Base-by-base conservation (phyloP, 2,329 filamentous ascomycete species). In the Emergomyces orientalis region DNA sequence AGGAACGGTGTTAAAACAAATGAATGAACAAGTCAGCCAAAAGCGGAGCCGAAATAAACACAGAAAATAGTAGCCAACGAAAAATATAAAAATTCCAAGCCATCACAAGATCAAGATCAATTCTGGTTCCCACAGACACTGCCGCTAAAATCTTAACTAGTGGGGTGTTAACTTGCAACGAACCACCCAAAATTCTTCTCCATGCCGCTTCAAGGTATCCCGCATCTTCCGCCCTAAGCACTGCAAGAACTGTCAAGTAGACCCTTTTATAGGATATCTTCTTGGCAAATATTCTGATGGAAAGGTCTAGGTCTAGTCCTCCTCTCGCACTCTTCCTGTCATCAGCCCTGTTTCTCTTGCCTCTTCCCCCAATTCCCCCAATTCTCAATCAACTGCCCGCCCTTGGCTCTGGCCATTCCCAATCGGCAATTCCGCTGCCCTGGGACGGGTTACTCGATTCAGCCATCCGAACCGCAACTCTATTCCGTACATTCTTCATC, bases 351-450 rank as follows among this genome's bases (percentile, higher is more conserved):
- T 27, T 27, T 51, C 22, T 14, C 25, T 27, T 51, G 22, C 4
- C 14, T 2, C 1, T 32, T n/a, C n/a, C n/a, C n/a, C n/a, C n/a
- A n/a, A n/a, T n/a, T n/a, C n/a, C n/a, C n/a, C n/a, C n/a, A n/a
- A n/a, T n/a, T n/a, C n/a, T n/a, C n/a, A n/a, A n/a, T n/a, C n/a
- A n/a, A n/a, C 32, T 22, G 14, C 30, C 27, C 52, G 19, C 54
- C n/a, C 54, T 56, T 25, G n/a, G 34, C 54, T 55, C 6, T 22
- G 30, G 2, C 60, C 37, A n/a, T 59, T 39, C 55, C 55, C 61
- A 54, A 62, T 62, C 41, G 54, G 61, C 54, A 62, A 58, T 62
- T 51, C 61, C 61, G 61, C 55, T 43, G 30, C 19, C 30, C 17
- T 8, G 30, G 30, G 11, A 30, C 61, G 61, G 61, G 9, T 62